A percentile compares a stretch with the other conserved stretches of the same genome.
phyloP scores from a whole-genome alignment of 768 basidiomycete genomes.

The Amanita inopinata region DNA sequence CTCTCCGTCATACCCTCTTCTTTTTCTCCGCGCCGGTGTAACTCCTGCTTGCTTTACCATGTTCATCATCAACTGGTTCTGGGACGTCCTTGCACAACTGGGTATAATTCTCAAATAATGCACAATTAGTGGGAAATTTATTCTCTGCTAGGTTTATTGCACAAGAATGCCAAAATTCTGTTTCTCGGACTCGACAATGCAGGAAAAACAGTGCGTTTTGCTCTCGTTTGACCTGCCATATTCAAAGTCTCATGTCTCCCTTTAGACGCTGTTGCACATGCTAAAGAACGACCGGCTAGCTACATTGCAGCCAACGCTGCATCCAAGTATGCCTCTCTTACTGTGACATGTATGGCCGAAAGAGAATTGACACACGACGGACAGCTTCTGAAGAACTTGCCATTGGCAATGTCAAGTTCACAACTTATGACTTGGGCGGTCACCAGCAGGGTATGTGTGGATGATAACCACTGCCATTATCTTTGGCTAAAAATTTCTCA shows the following conservation, averaged over 20 bases:
- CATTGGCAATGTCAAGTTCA: slow-evolving; percentile 98
- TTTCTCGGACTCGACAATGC: slow-evolving; percentile 99
- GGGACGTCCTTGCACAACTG: slow-evolving; percentile 88
- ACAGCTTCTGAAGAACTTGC: slow-evolving; percentile 96
- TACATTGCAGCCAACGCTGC: slow-evolving; percentile 94
- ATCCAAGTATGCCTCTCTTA: slow-evolving; percentile 65
- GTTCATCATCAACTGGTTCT: slow-evolving; percentile 93
- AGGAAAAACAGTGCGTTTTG: slow-evolving; percentile 80
- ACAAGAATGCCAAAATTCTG: slow-evolving; percentile 99
- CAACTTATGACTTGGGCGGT: slow-evolving; percentile 95
- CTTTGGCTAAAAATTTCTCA: background rate
- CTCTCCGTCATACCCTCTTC: slow-evolving; percentile 8
- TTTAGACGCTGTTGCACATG: slow-evolving; percentile 93
- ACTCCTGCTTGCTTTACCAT: slow-evolving; percentile 26
- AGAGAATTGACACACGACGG: slow-evolving; percentile 10
- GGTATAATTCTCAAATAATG: slow-evolving; percentile 35
- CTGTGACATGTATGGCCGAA: slow-evolving; percentile 7
- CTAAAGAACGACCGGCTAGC: slow-evolving; percentile 98
- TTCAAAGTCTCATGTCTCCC: background rate
- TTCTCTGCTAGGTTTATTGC: slow-evolving; percentile 55
- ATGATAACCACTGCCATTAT: background rate
- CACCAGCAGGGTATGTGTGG: slow-evolving; percentile 82
- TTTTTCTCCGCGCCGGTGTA: slow-evolving; percentile 9
- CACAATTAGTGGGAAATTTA: background rate
- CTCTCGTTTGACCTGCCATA: no score